These are phyloP conservation scores for Olyra latifolia DNA, from an alignment of 176 grass and related monocot species.

Conservation along the genomic window DNA sequence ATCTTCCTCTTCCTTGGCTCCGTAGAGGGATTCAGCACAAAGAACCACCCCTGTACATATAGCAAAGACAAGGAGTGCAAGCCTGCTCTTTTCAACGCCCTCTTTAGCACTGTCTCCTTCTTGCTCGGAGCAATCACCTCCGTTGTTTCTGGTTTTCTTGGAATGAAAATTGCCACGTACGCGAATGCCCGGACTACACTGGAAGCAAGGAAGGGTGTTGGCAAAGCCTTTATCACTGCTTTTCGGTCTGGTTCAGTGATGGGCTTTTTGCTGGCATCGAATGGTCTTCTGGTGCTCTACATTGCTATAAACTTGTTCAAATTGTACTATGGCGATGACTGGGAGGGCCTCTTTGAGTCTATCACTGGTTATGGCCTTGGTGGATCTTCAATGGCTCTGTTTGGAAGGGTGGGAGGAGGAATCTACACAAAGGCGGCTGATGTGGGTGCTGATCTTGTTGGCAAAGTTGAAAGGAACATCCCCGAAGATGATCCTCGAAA, in stretches of 20 bases:
- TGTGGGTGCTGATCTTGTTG: slow-evolving; percentile 55
- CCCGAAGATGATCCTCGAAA: slow-evolving; percentile 68
- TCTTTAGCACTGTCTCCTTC: slow-evolving; percentile 53
- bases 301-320: slow-evolving; percentile 45
- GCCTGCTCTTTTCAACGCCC: slow-evolving; percentile 43
- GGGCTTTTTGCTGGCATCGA: slow-evolving; percentile 53
- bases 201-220: slow-evolving; percentile 53
- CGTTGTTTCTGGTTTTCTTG: slow-evolving; percentile 54
- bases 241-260: slow-evolving; percentile 56
- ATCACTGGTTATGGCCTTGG: slow-evolving; percentile 61
- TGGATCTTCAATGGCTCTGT: slow-evolving; percentile 58
- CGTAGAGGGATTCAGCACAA: slow-evolving; percentile 75
- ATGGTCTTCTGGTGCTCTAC: slow-evolving; percentile 53
- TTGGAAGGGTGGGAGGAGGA: slow-evolving; percentile 57
- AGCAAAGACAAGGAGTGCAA: slow-evolving; percentile 46
- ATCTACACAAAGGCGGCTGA: slow-evolving; percentile 62
- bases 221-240: slow-evolving; percentile 50
- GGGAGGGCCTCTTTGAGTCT: slow-evolving; percentile 60
- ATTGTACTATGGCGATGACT: slow-evolving; percentile 57
- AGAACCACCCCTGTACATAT: slow-evolving; percentile 59
- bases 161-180: slow-evolving; percentile 58
- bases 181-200: slow-evolving; percentile 57
- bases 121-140: slow-evolving; percentile 52
- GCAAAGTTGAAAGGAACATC: slow-evolving; percentile 64
- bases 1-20: slow-evolving; percentile 84